These are phyloP conservation scores for Beauveria sp. DNA, from an alignment of 2,329 filamentous ascomycete genomes.

Conservation along the genomic window DNA sequence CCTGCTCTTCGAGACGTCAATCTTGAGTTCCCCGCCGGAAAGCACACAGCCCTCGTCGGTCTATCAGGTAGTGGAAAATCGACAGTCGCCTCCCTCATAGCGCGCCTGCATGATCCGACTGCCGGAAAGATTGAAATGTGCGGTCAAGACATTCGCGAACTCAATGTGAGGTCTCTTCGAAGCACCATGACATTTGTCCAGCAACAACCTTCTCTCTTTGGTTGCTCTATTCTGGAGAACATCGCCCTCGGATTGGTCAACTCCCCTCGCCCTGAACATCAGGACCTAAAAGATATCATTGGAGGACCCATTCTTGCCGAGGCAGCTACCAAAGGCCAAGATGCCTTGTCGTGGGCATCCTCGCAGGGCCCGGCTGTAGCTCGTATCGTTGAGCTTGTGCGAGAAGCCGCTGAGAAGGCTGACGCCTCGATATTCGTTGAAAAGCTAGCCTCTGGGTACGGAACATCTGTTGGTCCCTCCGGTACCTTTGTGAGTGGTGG, in stretches of 20 bases:
- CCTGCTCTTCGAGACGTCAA: constrained; percentile 28
- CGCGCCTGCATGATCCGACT: constrained; percentile 38
- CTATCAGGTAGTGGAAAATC: constrained; percentile 42
- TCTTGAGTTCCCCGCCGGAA: constrained; percentile 26
- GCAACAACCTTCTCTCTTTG: constrained; percentile 26
- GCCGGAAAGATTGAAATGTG: constrained; percentile 29
- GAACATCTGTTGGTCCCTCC: constrained; percentile 36
- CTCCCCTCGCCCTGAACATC: constrained; percentile 20
- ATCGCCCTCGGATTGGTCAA: constrained; percentile 35
- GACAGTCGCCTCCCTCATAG: constrained; percentile 31
- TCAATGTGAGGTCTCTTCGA: constrained; percentile 28
- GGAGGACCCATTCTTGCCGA: constrained; percentile 34
- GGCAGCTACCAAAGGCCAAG: constrained; percentile 28
- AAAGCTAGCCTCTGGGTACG: constrained; percentile 38
- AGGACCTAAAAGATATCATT: constrained; percentile 28
- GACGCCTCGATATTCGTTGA: constrained; percentile 46
- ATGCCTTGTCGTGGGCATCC: constrained; percentile 16
- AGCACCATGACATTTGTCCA: constrained; percentile 26
- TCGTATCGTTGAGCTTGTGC: constrained; percentile 39
- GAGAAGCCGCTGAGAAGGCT: constrained; percentile 42
- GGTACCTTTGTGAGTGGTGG: constrained; percentile 42
- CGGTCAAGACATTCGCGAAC: constrained; percentile 25
- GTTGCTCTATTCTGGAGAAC: constrained; percentile 32
- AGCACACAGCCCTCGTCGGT: constrained; percentile 43
- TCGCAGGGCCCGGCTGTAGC: constrained; percentile 16